Evolutionary conservation across 352 stramenopile species (phyloP).

Genomic region (Phytophthora pinifolia): DNA sequence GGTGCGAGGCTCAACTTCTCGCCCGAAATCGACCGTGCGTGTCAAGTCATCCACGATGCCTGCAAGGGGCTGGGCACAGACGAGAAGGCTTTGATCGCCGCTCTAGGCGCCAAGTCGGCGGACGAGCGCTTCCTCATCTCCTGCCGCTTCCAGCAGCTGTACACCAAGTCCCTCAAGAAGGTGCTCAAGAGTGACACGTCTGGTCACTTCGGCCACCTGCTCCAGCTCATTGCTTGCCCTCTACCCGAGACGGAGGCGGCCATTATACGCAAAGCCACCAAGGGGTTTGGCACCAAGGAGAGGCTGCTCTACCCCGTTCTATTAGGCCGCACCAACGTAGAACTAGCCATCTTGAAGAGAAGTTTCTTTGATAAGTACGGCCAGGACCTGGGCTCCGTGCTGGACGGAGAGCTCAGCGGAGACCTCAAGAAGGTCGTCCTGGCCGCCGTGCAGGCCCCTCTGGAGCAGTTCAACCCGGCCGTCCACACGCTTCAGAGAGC

Average conservation of each 20-base stretch:
- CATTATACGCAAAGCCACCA: slow-evolving; percentile 50
- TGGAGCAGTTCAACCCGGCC: slow-evolving; percentile 43
- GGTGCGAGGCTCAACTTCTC: slow-evolving; percentile 35
- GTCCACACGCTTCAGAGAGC: slow-evolving; percentile 60
- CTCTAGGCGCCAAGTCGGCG: slow-evolving; percentile 48
- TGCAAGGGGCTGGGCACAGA: slow-evolving; percentile 55
- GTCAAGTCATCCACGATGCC: slow-evolving; percentile 50
- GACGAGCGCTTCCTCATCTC: slow-evolving; percentile 54
- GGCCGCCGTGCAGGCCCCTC: slow-evolving; percentile 43
- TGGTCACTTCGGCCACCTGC: slow-evolving; percentile 53
- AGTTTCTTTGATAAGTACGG: slow-evolving; percentile 55
- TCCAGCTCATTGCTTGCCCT: slow-evolving; percentile 39
- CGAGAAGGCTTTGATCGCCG: slow-evolving; percentile 36
- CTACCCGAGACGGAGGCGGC: slow-evolving; percentile 57
- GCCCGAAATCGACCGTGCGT: slow-evolving; percentile 38
- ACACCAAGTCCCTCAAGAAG: slow-evolving; percentile 41
- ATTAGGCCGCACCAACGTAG: slow-evolving; percentile 50
- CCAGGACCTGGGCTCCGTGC: slow-evolving; percentile 42
- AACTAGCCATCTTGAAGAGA: slow-evolving; percentile 76
- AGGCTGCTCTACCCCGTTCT: slow-evolving; percentile 55
- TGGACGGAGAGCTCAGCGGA: slow-evolving; percentile 50
- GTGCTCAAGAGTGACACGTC: slow-evolving; percentile 51
- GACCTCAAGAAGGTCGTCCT: slow-evolving; percentile 70
- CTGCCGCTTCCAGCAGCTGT: slow-evolving; percentile 57
- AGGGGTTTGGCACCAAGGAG: slow-evolving; percentile 52